Evolutionary conservation across 2,329 filamentous ascomycete species (phyloP), one percentile per base, ranked within the genome.

Genomic region (Neocatenulostroma microsporum): DNA sequence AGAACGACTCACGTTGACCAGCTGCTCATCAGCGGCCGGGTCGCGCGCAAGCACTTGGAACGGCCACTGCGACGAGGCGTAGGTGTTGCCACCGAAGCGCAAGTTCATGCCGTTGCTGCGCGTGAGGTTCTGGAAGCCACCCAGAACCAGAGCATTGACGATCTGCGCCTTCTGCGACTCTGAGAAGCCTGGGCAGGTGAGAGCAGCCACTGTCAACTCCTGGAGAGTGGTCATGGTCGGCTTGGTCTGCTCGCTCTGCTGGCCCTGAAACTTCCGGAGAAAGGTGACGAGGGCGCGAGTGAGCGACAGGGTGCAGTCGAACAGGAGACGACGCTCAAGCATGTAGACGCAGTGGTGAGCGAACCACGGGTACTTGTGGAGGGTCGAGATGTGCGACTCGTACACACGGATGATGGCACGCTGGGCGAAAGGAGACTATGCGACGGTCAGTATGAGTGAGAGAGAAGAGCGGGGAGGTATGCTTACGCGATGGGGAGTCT

Each of bases 291-390:
- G 47, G 5, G 36, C 40, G 17, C 45, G 37, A 29, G 58, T 34
- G 25, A 53, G 43, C 5, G 34, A 13, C n/a, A 49, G 26, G 10
- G 50, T 43, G 30, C 46, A 51, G 11, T 63, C 54, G 52, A 66
- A 72, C 19, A 74, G 48, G 8, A 53, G 43, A 37, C 67, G 64
- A 31, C 69, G 67, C 39, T 71, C 65, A 27, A 57, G 51, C 15
- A 74, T 50, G 1, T 61, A 68, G 49, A 72, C 68, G 40, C 66
- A 48, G 11, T 58, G 48, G 9, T 57, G 52, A 4, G 64, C 63
- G 30, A 61, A 62, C 70, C 70, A 74, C 3, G 71, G 71, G 41
- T 68, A 74, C 66, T 73, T 74, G 55, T 66, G 61, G 13, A 74
- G 54, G 3, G 67, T 70, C 34, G 64, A 69, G 40, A 73, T 70